phyloP scores from a whole-genome alignment of 2,329 filamentous ascomycete species.

The Botrytis paeoniae region DNA sequence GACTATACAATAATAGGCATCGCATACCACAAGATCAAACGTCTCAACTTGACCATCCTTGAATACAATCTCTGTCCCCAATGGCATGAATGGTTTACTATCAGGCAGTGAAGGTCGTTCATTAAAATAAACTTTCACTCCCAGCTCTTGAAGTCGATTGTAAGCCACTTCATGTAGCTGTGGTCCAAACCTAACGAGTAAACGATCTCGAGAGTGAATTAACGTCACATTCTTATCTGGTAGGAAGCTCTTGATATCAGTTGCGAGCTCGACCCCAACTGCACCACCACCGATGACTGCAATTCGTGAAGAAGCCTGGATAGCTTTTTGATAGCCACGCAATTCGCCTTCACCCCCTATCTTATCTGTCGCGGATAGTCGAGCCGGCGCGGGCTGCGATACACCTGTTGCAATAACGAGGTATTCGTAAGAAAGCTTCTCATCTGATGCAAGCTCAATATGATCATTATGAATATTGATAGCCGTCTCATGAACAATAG shows the following conservation, averaged over 20 bases:
- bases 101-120: not conserved
- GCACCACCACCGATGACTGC: not conserved
- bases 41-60: not conserved
- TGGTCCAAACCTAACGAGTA: not conserved
- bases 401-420: not conserved
- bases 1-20: not conserved
- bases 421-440: not conserved
- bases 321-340: not conserved
- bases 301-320: not conserved
- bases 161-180: not conserved
- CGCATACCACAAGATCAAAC: not conserved
- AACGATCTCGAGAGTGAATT: not conserved
- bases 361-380: not conserved
- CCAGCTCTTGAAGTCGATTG: not conserved
- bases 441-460: not conserved
- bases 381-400: not conserved
- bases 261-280: not conserved
- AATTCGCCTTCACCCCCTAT: not conserved
- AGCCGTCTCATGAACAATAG: not conserved
- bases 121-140: not conserved
- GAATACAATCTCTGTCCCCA: not conserved
- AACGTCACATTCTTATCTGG: not conserved
- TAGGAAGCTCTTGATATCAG: not conserved
- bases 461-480: not conserved
- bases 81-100: not conserved